These are phyloP conservation scores for Monosporascus sp. DNA, from an alignment of 2,329 filamentous ascomycete species.

Conservation along the genomic window DNA sequence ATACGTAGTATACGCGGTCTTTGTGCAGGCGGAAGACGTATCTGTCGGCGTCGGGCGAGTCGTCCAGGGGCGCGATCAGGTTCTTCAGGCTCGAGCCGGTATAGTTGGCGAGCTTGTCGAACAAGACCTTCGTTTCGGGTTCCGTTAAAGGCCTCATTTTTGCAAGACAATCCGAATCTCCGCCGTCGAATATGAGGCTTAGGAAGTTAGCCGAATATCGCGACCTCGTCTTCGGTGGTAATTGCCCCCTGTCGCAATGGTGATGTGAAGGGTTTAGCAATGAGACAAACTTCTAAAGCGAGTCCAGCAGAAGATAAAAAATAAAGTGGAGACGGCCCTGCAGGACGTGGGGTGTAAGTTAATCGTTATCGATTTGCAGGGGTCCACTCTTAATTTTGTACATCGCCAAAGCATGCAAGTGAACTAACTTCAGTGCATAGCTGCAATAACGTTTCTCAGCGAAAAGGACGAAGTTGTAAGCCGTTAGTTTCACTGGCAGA, in stretches of 20 bases:
- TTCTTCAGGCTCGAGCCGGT: constrained; percentile 81
- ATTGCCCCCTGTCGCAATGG: no score
- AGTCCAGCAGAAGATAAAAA: neutral
- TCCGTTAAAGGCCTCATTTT: constrained; percentile 80
- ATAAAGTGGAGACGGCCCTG: neutral
- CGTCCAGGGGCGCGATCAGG: constrained; percentile 69
- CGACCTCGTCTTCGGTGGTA: no score
- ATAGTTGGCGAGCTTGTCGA: constrained; percentile 91
- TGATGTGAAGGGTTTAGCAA: no score
- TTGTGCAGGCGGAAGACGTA: constrained; percentile 83
- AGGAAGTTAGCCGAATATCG: no score
- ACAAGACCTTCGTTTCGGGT: constrained; percentile 72
- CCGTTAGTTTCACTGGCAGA: neutral
- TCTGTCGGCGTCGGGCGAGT: constrained; percentile 64
- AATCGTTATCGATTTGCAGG: neutral
- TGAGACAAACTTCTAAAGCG: no score
- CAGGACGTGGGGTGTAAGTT: neutral
- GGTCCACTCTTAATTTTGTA: constrained; percentile 2
- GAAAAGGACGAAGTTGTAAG: constrained; percentile 6
- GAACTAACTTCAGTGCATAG: no score
- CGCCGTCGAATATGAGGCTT: no score
- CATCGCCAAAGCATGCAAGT: neutral
- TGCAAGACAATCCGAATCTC: neutral
- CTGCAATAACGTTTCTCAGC: neutral
- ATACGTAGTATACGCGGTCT: constrained; percentile 74